phyloP scores from a whole-genome alignment of 2,329 filamentous ascomycete genomes.

The Sarocladium oryzae region DNA sequence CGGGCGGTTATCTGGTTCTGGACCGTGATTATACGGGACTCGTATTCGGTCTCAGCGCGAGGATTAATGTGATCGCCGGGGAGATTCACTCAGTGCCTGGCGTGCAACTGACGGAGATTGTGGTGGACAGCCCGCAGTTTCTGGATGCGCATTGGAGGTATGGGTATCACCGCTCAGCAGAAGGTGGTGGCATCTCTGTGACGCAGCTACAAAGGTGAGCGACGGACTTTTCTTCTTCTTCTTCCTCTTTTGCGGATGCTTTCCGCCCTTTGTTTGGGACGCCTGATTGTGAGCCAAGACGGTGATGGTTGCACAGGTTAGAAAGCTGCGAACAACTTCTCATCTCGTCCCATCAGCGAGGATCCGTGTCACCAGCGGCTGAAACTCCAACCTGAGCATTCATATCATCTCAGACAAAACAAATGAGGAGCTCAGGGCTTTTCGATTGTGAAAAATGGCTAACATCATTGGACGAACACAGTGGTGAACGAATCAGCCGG shows the following conservation, averaged over 20 bases:
- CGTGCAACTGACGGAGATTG: constrained; percentile 63
- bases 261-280: no score
- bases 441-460: background rate
- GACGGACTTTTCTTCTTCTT: constrained; percentile 1
- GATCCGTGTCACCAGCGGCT: background rate
- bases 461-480: constrained; percentile 18
- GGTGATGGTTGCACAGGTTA: background rate
- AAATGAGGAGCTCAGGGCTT: background rate
- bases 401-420: constrained; percentile 3
- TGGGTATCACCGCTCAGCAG: constrained; percentile 62
- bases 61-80: constrained; percentile 58
- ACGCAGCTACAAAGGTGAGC: constrained; percentile 74
- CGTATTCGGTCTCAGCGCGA: constrained; percentile 60
- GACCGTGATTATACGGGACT: constrained; percentile 79
- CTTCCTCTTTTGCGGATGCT: no score
- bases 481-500: constrained; percentile 36
- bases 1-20: constrained; percentile 90
- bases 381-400: background rate
- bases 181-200: constrained; percentile 72
- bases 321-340: background rate
- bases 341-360: background rate
- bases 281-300: background rate
- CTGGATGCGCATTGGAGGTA: constrained; percentile 82
- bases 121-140: constrained; percentile 91
- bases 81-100: constrained; percentile 54